These are phyloP conservation scores for Prunus yedoensis DNA, from an alignment of 331 rosid species.

Conservation along the genomic window DNA sequence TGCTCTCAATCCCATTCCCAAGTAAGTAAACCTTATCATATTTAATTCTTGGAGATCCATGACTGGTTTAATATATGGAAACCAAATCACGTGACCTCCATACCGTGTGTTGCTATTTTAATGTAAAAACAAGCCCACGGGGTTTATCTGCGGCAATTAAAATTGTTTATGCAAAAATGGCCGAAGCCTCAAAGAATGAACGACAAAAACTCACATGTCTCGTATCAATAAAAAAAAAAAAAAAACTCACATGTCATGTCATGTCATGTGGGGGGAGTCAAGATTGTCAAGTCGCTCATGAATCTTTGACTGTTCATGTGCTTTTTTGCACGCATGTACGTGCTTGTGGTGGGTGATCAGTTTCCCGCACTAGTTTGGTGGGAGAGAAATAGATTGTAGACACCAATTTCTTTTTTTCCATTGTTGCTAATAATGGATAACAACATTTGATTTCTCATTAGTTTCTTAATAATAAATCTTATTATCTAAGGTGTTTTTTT, in stretches of 20 bases:
- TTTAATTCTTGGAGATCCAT: conserved; percentile 1
- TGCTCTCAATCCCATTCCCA: conserved; percentile 7
- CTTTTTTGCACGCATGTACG: neutral
- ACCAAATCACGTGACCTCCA: conserved; percentile 9
- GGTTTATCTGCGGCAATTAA: neutral
- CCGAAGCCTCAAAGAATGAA: neutral
- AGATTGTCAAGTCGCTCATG: neutral
- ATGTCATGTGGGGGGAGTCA: neutral
- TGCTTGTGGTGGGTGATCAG: neutral
- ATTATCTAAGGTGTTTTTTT: neutral
- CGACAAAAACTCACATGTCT: neutral
- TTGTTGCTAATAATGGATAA: too few species aligned
- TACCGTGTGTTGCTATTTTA: neutral
- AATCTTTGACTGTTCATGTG: neutral
- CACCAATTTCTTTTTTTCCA: too few species aligned
- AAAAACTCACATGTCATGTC: neutral
- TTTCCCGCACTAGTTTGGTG: neutral
- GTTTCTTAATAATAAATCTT: neutral
- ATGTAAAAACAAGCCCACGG: neutral
- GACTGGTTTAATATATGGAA: neutral
- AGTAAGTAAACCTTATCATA: neutral
- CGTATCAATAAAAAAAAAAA: too few species aligned
- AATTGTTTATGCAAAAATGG: neutral
- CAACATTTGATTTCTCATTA: neutral
- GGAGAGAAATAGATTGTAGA: too few species aligned